phyloP scores from a whole-genome alignment of 192 early-diverging fungal species.

The Coemansia sp. region DNA sequence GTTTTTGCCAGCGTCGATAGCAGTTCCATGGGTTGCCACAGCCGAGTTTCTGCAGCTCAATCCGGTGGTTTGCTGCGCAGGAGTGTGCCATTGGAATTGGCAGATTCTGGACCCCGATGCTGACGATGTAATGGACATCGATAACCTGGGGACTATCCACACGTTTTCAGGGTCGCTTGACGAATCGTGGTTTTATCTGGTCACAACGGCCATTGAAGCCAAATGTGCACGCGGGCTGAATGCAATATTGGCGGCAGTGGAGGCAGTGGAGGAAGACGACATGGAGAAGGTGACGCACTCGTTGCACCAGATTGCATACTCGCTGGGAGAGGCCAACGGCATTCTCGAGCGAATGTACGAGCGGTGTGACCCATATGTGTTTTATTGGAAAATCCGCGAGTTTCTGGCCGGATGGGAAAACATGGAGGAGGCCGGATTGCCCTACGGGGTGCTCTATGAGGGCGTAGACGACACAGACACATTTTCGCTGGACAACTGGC shows the following conservation, averaged over 20 bases:
- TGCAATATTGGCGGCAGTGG: constrained; percentile 68
- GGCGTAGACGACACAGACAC: constrained; percentile 69
- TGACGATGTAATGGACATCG: constrained; percentile 64
- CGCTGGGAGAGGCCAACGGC: constrained; percentile 55
- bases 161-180: constrained; percentile 86
- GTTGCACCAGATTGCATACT: constrained; percentile 57
- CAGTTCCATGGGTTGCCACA: constrained; percentile 79
- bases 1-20: constrained; percentile 70
- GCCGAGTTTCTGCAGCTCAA: constrained; percentile 75
- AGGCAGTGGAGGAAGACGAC: constrained; percentile 59
- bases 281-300: constrained; percentile 41
- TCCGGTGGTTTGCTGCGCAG: constrained; percentile 84
- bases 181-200: constrained; percentile 97
- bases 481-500: constrained; percentile 53
- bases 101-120: constrained; percentile 69
- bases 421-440: constrained; percentile 81
- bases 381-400: constrained; percentile 89
- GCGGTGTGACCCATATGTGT: constrained; percentile 91
- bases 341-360: constrained; percentile 82
- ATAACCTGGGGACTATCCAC: constrained; percentile 77
- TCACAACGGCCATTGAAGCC: constrained; percentile 85
- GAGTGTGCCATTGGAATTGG: constrained; percentile 91
- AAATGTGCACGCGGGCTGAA: constrained; percentile 65
- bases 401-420: constrained; percentile 91
- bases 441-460: constrained; percentile 87